A percentile compares a stretch with the other conserved stretches of the same genome.
Evolutionary conservation across 176 grass and related monocot species (phyloP).

Genomic region (Triticum aestivum): IWGSC_CS_RefSeq_v2.1 NC_057794.1:489145797-489146296

Average conservation of each 20-base stretch:
- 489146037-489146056: background rate
- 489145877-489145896: background rate
- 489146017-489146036: background rate
- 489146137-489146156: too few species aligned
- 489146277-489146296: too few species aligned
- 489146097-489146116: too few species aligned
- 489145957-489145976: constrained; percentile 20
- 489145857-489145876: constrained; percentile 5
- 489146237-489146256: too few species aligned
- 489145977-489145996: background rate
- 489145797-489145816: background rate
- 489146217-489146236: too few species aligned
- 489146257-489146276: too few species aligned
- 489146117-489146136: too few species aligned
- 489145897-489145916: background rate
- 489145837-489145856: background rate
- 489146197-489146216: too few species aligned
- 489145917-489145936: background rate
- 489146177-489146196: too few species aligned
- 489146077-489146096: background rate
- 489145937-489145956: background rate
- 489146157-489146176: too few species aligned
- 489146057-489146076: background rate
- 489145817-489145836: background rate
- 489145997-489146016: background rate